A percentile compares a stretch with the other conserved stretches of the same genome.
These are phyloP conservation scores for Tetracladium setigerum DNA, from an alignment of 495 filamentous ascomycete species.

Conservation along the genomic window DNA sequence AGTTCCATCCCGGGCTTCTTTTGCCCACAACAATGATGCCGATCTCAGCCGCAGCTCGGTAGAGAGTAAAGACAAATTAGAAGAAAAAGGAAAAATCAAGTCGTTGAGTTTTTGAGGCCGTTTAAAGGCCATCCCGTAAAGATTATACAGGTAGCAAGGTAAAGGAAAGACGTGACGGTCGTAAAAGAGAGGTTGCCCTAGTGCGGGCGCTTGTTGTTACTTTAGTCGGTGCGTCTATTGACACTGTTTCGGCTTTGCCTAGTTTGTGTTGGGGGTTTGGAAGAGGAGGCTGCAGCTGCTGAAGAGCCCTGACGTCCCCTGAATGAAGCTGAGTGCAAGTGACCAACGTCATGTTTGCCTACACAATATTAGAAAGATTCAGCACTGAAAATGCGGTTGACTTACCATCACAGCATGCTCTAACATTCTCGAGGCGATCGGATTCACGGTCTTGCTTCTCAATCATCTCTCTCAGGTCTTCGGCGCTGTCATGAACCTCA, in stretches of 20 bases:
- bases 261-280: neutral
- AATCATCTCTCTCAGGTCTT: slow-evolving; percentile 69
- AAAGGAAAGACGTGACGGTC: slow-evolving; percentile 11
- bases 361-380: slow-evolving; percentile 14
- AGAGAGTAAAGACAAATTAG: too few species aligned
- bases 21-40: too few species aligned
- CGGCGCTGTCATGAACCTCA: slow-evolving; percentile 66
- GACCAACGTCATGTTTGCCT: slow-evolving; percentile 73
- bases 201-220: neutral
- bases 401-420: slow-evolving; percentile 95
- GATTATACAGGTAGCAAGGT: too few species aligned
- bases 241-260: slow-evolving; percentile 12
- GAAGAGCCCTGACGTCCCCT: slow-evolving; percentile 25
- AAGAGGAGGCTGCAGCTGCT: slow-evolving; percentile 1
- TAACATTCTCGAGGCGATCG: slow-evolving; percentile 84
- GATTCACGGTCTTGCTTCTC: slow-evolving; percentile 65
- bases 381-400: slow-evolving; percentile 17
- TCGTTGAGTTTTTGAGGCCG: too few species aligned
- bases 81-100: too few species aligned
- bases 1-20: too few species aligned
- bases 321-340: slow-evolving; percentile 33
- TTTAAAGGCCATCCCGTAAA: too few species aligned
- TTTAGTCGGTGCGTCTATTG: slow-evolving; percentile 13
- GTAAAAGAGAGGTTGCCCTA: slow-evolving; percentile 2
- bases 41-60: too few species aligned